phyloP scores from a whole-genome alignment of 2,329 filamentous ascomycete genomes.

The Epichloe festucae region DNA sequence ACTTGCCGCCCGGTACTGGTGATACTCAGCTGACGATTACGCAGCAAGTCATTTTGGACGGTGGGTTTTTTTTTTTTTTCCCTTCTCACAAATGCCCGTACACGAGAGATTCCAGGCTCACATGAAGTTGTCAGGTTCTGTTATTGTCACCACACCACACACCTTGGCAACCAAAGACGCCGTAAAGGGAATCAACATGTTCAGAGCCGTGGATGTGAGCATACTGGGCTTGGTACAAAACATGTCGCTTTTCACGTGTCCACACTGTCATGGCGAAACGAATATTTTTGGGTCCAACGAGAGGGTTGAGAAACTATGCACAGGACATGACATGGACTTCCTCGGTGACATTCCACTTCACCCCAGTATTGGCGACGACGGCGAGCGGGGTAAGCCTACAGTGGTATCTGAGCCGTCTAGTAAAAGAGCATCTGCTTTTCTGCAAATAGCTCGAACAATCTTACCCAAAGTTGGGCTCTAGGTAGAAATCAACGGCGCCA shows the following conservation, averaged over 20 bases:
- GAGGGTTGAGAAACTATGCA: conserved; percentile 55
- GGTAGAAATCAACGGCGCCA: not conserved
- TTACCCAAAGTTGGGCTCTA: conserved; percentile 28
- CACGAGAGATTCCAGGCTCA: not conserved
- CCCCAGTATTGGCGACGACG: conserved; percentile 73
- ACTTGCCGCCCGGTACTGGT: conserved; percentile 86
- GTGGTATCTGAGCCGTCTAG: conserved; percentile 77
- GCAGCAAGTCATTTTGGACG: conserved; percentile 82
- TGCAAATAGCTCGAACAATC: conserved; percentile 50
- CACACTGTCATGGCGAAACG: conserved; percentile 60
- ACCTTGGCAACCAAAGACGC: conserved; percentile 87
- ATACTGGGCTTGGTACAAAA: conserved; percentile 84
- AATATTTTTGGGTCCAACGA: conserved; percentile 60
- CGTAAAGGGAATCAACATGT: conserved; percentile 84
- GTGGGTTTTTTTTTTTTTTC: conserved; percentile 26
- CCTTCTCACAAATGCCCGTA: not conserved
- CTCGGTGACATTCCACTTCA: conserved; percentile 84
- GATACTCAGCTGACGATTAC: conserved; percentile 96
- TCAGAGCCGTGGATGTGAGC: conserved; percentile 69
- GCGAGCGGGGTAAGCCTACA: conserved; percentile 76
- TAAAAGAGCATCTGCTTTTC: conserved; percentile 57
- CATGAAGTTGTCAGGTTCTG: conserved; percentile 38
- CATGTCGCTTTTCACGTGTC: conserved; percentile 77
- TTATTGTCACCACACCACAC: conserved; percentile 89
- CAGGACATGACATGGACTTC: conserved; percentile 61